These are phyloP conservation scores for Nymphaea thermarum DNA, from an alignment of 164 flowering plant species.

Conservation along the genomic window DNA sequence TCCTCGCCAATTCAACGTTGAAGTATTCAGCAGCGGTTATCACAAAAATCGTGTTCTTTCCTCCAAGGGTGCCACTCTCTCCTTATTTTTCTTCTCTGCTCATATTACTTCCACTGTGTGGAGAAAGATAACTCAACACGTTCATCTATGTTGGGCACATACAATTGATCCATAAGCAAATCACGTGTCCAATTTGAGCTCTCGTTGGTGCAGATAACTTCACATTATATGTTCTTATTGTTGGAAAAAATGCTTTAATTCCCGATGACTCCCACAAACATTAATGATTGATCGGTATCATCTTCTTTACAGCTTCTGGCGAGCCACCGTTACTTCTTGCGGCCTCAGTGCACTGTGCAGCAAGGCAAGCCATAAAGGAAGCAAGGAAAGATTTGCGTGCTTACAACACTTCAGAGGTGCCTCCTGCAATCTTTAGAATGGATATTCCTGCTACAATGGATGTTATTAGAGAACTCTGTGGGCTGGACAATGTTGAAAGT, in stretches of 20 bases:
- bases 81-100: too few species aligned
- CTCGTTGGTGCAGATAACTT: too few species aligned
- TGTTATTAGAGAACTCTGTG: constrained; percentile 72
- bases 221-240: too few species aligned
- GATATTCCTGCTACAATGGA: constrained; percentile 86
- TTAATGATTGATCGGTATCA: too few species aligned
- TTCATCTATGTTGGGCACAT: too few species aligned
- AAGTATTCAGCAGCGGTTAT: constrained; percentile 61
- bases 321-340: constrained; percentile 89
- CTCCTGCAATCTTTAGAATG: constrained; percentile 27
- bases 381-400: constrained; percentile 50
- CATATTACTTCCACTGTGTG: too few species aligned
- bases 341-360: constrained; percentile 68
- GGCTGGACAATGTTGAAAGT: constrained; percentile 60
- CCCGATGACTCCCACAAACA: too few species aligned
- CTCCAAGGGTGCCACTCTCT: constrained; percentile 51
- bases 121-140: too few species aligned
- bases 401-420: constrained; percentile 23
- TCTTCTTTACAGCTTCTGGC: constrained; percentile 61
- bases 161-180: too few species aligned
- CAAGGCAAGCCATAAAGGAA: constrained; percentile 63
- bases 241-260: too few species aligned
- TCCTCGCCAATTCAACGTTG: constrained; percentile 71
- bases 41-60: constrained; percentile 75
- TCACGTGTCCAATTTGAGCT: too few species aligned